Conservation (phyloP, 805 yeast species). For the Yamadazyma kitorensis region DNA sequence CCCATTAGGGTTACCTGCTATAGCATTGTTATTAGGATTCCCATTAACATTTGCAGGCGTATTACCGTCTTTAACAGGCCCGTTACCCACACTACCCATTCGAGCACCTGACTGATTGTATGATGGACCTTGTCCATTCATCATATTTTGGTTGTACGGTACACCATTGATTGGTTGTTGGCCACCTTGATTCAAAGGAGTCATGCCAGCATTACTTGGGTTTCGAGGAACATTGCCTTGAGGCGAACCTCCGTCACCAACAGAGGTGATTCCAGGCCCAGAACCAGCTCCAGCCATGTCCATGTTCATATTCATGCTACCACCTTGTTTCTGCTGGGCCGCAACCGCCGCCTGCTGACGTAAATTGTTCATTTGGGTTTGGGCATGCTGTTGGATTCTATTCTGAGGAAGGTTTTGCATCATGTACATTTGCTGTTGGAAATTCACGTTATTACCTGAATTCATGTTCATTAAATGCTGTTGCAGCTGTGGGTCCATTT, state of each 20-base stretch:
- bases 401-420: conserved; percentile 21
- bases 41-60: conserved; percentile 3
- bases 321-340: conserved; percentile 16
- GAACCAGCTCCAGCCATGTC: too few species aligned
- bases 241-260: conserved; percentile 2
- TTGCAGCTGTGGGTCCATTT: conserved; percentile 1
- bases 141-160: background rate
- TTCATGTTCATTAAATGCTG: conserved; percentile 6
- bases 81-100: background rate
- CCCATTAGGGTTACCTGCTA: conserved; percentile 1
- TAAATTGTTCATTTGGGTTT: conserved; percentile 48
- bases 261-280: too few species aligned
- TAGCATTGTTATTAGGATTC: conserved; percentile 5
- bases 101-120: too few species aligned
- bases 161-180: conserved; percentile 11
- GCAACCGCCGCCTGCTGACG: conserved; percentile 43
- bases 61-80: background rate
- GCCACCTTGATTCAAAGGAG: conserved; percentile 4
- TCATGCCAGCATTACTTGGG: too few species aligned
- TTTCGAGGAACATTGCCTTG: background rate
- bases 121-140: background rate
- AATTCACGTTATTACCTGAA: conserved; percentile 3
- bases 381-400: conserved; percentile 45
- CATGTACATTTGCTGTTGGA: conserved; percentile 32
- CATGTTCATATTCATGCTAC: too few species aligned